A percentile compares a stretch with the other conserved stretches of the same genome.
These are phyloP conservation scores for Hypomyces perniciosus DNA, from an alignment of 2,329 filamentous ascomycete genomes.

Conservation along the genomic window DNA sequence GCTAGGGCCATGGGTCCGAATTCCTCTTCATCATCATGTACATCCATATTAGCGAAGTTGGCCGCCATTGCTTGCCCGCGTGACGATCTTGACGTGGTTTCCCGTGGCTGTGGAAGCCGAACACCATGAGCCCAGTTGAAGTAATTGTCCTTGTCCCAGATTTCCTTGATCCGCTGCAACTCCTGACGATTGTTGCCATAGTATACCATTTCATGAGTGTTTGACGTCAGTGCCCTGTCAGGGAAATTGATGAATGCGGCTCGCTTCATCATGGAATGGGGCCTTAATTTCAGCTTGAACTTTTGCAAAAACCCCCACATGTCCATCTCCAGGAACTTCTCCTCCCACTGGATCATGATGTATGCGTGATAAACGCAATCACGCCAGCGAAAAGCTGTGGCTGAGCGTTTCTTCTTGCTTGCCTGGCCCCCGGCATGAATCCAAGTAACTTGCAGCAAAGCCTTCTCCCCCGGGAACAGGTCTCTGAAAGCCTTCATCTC, in stretches of 20 bases:
- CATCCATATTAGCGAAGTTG: too few relatives aligned
- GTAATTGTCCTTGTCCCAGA: slow-evolving; percentile 23
- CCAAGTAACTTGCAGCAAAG: slow-evolving; percentile 19
- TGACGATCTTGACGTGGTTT: neutral
- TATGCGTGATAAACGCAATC: slow-evolving; percentile 22
- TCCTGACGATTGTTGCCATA: slow-evolving; percentile 23
- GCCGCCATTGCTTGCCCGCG: too few relatives aligned
- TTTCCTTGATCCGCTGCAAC: slow-evolving; percentile 22
- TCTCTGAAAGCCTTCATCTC: slow-evolving; percentile 16
- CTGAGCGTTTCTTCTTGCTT: neutral
- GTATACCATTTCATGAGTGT: slow-evolving; percentile 23
- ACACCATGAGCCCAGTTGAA: slow-evolving; percentile 26
- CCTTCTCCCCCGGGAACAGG: slow-evolving; percentile 15
- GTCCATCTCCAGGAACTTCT: slow-evolving; percentile 27
- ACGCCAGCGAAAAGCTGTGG: slow-evolving; percentile 28
- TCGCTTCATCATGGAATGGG: slow-evolving; percentile 15
- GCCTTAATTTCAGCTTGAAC: slow-evolving; percentile 19
- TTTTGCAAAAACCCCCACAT: slow-evolving; percentile 19
- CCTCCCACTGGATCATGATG: slow-evolving; percentile 24
- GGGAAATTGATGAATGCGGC: slow-evolving; percentile 28
- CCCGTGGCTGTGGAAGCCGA: slow-evolving; percentile 8
- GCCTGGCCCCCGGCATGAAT: slow-evolving; percentile 24
- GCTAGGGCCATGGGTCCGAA: too few relatives aligned
- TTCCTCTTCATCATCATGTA: too few relatives aligned
- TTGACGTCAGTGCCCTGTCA: slow-evolving; percentile 10